Conservation (phyloP, 1,284 basidiomycete species). For the Sporisorium sorghi region DNA sequence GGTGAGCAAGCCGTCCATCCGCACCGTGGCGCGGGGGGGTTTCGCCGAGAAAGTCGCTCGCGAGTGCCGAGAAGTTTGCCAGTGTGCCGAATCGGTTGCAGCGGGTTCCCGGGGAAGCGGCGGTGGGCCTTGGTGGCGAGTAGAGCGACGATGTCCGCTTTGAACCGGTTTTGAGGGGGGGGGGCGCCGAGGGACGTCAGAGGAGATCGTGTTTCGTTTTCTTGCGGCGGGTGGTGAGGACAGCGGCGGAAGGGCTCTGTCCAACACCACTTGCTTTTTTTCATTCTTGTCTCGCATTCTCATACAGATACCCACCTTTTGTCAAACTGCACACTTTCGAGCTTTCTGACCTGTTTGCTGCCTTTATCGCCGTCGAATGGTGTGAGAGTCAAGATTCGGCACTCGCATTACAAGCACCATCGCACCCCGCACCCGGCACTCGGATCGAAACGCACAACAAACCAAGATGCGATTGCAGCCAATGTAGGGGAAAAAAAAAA, state of each 20-base stretch:
- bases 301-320: constrained; percentile 19
- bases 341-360: background rate
- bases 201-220: background rate
- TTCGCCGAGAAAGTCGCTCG: background rate
- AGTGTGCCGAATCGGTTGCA: constrained; percentile 5
- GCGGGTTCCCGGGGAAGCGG: background rate
- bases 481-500: background rate
- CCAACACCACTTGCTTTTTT: background rate
- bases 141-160: constrained; percentile 10
- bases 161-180: constrained; percentile 15
- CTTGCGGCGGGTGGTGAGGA: background rate
- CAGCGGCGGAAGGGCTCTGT: too few species aligned
- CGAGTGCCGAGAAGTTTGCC: background rate
- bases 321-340: background rate
- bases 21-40: constrained; percentile 20
- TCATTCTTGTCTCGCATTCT: background rate
- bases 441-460: too few species aligned
- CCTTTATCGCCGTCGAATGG: too few species aligned
- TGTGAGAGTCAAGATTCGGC: too few species aligned
- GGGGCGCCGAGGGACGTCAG: too few species aligned
- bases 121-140: constrained; percentile 14
- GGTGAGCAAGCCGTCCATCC: constrained; percentile 19
- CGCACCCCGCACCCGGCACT: too few species aligned
- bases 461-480: too few species aligned
- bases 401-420: too few species aligned